Base-by-base conservation (phyloP, 2,329 filamentous ascomycete species). In the Akanthomyces uredinophilus region DNA sequence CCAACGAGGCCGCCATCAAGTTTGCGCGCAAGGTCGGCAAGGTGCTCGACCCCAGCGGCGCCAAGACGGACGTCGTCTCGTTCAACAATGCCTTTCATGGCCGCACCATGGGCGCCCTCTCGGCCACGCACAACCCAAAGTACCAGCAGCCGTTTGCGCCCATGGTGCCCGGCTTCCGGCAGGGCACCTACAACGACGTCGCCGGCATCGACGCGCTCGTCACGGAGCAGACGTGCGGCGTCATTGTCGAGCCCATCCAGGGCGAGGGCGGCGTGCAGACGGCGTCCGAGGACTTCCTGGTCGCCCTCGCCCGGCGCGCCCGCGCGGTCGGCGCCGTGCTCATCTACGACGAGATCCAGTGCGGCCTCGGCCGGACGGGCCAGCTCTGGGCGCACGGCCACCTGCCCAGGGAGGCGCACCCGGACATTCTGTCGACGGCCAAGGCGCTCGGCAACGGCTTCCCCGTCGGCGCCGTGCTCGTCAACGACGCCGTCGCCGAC, bases 371-470 rank as follows among this genome's bases (percentile, higher is more conserved):
- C 29, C 88, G 95, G 58, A 98, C 95, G 1, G 95, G 95, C 41
- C 83, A 81, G 14, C 83, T 99, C 69, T 99, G 95, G 95, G 95
- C 95, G 0, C 94, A 99, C 72, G 82, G 82, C 13, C 80, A 82
- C 63, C 82, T 95, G 27, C 89, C 91, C 41, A 79, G 82, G 68
- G 87, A 90, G 66, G 92, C 92, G 1, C 95, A 99, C 72, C 95
- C 95, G 7, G 95, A 99, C 70, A 88, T 99, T 66, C 78, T 99
- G 66, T 97, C 94, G 16, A 94, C 91, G 0, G 95, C 95, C 62
- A 99, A 99, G 79, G 95, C 95, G 1, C 86, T 99, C 2, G 95
- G 95, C 18, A 99, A 99, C 71, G 95, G 95, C 5, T 94, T 97
- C 75, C 95, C 95, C 53, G 93, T 99, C 67, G 95, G 92, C 56